These are phyloP conservation scores for Centrapalus pauciflorus DNA, from an alignment of 129 eudicot genomes.

Conservation along the genomic window DNA sequence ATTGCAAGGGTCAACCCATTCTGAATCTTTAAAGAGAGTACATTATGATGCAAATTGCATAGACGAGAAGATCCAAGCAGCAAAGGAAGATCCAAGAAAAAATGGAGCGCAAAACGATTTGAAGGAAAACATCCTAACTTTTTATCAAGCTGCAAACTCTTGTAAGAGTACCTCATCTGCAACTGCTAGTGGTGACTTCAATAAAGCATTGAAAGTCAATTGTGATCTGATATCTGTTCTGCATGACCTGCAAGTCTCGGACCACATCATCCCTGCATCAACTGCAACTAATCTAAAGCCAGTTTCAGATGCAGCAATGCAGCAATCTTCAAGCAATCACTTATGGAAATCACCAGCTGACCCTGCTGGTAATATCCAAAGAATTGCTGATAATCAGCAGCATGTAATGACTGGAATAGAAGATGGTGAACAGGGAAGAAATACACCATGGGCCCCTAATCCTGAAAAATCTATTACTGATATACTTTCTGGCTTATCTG, in stretches of 20 bases:
- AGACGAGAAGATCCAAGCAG: constrained; percentile 11
- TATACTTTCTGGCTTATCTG: constrained; percentile 33
- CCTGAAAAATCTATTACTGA: constrained; percentile 29
- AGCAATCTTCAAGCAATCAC: constrained; percentile 5
- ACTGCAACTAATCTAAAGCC: constrained; percentile 12
- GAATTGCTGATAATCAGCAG: not conserved
- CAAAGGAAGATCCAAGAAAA: not conserved
- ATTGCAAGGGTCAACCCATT: constrained; percentile 3
- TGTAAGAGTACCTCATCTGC: constrained; percentile 17
- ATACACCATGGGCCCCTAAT: constrained; percentile 20
- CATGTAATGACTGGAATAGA: constrained; percentile 4
- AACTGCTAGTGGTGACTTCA: constrained; percentile 13
- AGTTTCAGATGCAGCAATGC: not conserved
- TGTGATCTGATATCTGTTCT: constrained; percentile 4
- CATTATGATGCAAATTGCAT: constrained; percentile 2
- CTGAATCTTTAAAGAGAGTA: constrained; percentile 15
- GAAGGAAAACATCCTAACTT: constrained; percentile 13
- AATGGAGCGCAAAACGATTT: constrained; percentile 12
- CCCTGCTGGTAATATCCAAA: constrained; percentile 14
- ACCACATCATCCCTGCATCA: constrained; percentile 10
- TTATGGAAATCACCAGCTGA: constrained; percentile 13
- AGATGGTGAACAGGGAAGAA: constrained; percentile 1
- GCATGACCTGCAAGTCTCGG: constrained; percentile 12
- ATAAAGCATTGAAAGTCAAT: not conserved
- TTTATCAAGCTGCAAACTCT: constrained; percentile 5